Percentiles rank a stretch among this genome's conserved stretches.
Conservation (phyloP, 1,139 yeast genomes). For the Scheffersomyces insectosa region DNA sequence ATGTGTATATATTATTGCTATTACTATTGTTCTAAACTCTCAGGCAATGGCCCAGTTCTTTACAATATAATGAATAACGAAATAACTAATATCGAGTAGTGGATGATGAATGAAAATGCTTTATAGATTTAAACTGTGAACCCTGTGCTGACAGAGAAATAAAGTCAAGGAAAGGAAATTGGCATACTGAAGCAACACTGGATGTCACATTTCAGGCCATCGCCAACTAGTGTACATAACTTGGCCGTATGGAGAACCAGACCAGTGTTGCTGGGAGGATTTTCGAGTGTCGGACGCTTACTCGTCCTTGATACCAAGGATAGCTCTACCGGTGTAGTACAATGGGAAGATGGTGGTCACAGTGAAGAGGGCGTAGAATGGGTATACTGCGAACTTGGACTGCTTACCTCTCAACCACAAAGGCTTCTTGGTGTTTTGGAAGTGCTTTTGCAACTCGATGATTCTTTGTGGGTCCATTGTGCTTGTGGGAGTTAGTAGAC, state of each 20-base stretch:
- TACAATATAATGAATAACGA: too few relatives aligned
- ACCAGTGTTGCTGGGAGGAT: not conserved
- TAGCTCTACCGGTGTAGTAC: constrained; percentile 78
- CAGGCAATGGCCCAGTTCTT: too few relatives aligned
- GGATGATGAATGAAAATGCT: too few relatives aligned
- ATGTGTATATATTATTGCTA: too few relatives aligned
- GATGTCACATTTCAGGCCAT: too few relatives aligned
- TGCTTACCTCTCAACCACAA: constrained; percentile 74
- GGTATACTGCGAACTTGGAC: constrained; percentile 80
- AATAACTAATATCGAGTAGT: too few relatives aligned
- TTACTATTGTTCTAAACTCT: too few relatives aligned
- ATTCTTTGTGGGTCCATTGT: constrained; percentile 64
- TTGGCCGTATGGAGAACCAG: not conserved
- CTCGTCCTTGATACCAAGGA: constrained; percentile 64
- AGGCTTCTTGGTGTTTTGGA: constrained; percentile 70
- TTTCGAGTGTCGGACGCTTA: constrained; percentile 8
- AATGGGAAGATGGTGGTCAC: constrained; percentile 70
- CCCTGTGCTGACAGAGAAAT: too few relatives aligned
- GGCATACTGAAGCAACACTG: too few relatives aligned
- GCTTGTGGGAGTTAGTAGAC: constrained; percentile 10
- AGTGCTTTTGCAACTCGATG: constrained; percentile 72
- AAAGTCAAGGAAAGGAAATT: too few relatives aligned
- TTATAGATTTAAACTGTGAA: too few relatives aligned
- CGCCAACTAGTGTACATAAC: too few relatives aligned
- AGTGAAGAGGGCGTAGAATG: constrained; percentile 85